Evolutionary conservation across 2,329 filamentous ascomycete genomes (phyloP).

Genomic region (Tolypocladium ophioglossoides): DNA sequence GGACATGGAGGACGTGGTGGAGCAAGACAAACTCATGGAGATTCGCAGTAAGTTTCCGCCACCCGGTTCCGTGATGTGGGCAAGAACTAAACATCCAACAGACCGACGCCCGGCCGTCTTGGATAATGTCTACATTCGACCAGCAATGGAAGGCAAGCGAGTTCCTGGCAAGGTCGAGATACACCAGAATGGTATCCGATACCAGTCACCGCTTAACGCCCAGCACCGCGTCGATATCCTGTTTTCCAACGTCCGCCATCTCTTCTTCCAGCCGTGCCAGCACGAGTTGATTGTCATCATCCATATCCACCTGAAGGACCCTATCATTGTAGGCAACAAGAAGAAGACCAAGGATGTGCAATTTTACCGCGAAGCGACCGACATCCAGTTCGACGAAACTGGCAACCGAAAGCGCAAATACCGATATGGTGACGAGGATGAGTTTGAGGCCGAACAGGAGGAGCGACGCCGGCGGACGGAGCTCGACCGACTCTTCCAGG

Average conservation of each 20-base stretch:
- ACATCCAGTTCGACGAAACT: constrained; percentile 98
- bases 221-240: constrained; percentile 85
- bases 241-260: constrained; percentile 96
- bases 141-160: constrained; percentile 91
- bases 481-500: constrained; percentile 90
- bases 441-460: constrained; percentile 97
- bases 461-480: constrained; percentile 85
- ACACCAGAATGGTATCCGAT: constrained; percentile 97
- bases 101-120: constrained; percentile 83
- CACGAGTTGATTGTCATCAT: constrained; percentile 97
- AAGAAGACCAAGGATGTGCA: constrained; percentile 99
- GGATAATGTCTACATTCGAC: constrained; percentile 91
- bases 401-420: constrained; percentile 97
- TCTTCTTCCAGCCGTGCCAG: constrained; percentile 97
- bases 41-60: constrained; percentile 61
- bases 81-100: constrained; percentile 33
- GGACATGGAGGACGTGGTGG: constrained; percentile 97
- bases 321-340: constrained; percentile 92
- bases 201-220: constrained; percentile 69
- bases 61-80: neutral
- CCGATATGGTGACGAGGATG: constrained; percentile 93
- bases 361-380: constrained; percentile 94
- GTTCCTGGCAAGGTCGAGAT: constrained; percentile 95
- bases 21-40: constrained; percentile 94
- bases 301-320: constrained; percentile 94